Evolutionary conservation across 2,329 filamentous ascomycete genomes (phyloP), one percentile per base, ranked within the genome.

Genomic region (Phaeosphaeriaceae sp.): DNA sequence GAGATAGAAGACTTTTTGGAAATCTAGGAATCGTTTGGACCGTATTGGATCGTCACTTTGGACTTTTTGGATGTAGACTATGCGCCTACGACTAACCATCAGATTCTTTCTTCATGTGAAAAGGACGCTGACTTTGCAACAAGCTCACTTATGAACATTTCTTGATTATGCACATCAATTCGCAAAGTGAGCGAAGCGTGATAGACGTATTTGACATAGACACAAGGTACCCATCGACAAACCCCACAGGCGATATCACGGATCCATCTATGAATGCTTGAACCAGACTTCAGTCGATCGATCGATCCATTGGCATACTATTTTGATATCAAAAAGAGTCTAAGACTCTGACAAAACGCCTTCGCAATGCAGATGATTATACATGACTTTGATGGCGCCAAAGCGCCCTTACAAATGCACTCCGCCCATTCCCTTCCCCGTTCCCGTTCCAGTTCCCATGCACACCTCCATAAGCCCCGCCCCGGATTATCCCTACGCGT

Each of bases 401-500:
- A 44, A 51, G 31, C 48, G 48, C 48, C 21, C 15, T 36, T 22
- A 11, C 48, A 13, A n/a, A 21, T 20, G 3, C 20, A 41, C 7
- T 1, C 7, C 1, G 21, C 1, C 31, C 7, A 6, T 31, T 36
- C 11, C 31, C 13, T 13, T 36, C 31, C 31, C 31, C 31, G 7
- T 36, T 36, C 31, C 25, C 25, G 4, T 27, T 9, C 25, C 25
- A 9, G 9, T 9, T 27, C 9, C 25, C n/a, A n/a, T n/a, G n/a
- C n/a, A n/a, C n/a, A n/a, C n/a, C n/a, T n/a, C n/a, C n/a, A n/a
- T n/a, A n/a, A n/a, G n/a, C n/a, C n/a, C n/a, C n/a, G n/a, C n/a
- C n/a, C n/a, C n/a, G n/a, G n/a, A n/a, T n/a, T n/a, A n/a, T n/a
- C 40, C 42, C 31, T 52, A 55, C 31, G 49, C 55, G 42, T 71